Percentiles rank a stretch among this genome's conserved stretches.
phyloP scores from a whole-genome alignment of 169 alveolate genomes.

The Plasmodium vivax region DNA sequence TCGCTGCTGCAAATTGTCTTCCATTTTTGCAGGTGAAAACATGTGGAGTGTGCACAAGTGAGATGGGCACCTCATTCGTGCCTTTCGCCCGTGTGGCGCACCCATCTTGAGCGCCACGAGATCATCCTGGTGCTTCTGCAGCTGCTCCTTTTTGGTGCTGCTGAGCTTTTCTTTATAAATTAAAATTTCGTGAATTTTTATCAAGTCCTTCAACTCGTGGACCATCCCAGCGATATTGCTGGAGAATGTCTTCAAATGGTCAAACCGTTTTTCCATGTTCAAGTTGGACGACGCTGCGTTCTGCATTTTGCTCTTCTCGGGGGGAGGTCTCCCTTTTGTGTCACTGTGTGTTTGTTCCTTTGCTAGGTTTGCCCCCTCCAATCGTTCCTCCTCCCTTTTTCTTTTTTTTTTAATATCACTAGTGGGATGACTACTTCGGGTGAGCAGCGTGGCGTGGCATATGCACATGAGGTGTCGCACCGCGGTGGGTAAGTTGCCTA shows the following conservation, averaged over 20 bases:
- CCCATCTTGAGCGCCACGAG: conserved; percentile 22
- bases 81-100: neutral
- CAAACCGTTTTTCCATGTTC: conserved; percentile 57
- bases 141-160: conserved; percentile 24
- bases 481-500: neutral
- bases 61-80: neutral
- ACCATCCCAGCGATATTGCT: conserved; percentile 25
- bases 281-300: conserved; percentile 18
- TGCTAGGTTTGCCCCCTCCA: neutral
- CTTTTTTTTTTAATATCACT: neutral
- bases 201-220: conserved; percentile 51
- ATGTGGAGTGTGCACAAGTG: neutral
- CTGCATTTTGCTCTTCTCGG: conserved; percentile 16
- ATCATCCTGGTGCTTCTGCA: conserved; percentile 48
- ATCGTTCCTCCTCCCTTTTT: neutral
- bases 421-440: neutral
- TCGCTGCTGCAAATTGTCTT: neutral
- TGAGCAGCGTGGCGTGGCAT: neutral
- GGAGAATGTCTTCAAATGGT: conserved; percentile 34
- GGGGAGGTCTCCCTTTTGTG: neutral
- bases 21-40: neutral
- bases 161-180: conserved; percentile 57
- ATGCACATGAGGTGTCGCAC: neutral
- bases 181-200: conserved; percentile 73
- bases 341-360: neutral